Evolutionary conservation across 106 monocot genomes (phyloP), one percentile per base, ranked within the genome.

Genomic region (Apostasia shenzhenica): DNA sequence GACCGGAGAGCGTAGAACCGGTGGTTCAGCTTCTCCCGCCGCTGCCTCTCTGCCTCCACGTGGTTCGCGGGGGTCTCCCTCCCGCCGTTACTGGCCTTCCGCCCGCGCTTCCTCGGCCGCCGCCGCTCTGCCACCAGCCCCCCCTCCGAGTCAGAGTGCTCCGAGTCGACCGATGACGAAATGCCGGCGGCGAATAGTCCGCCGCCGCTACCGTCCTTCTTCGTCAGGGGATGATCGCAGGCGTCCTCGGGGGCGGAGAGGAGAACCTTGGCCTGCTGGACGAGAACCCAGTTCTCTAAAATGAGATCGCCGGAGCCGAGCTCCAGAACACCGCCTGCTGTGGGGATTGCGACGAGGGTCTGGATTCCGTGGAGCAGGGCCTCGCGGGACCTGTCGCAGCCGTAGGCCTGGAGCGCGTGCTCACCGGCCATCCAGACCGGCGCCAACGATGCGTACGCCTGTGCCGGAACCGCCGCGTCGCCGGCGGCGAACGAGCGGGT

Each of bases 21-120:
- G 71, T 81, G 85, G 81, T 93, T 93, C 14, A 93, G 78, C 77
- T 86, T 93, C 70, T 93, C 88, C 57, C 85, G 41, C 13, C 92
- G 71, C 67, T 86, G 92, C 74, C 88, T 45, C 78, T 93, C 92
- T 11, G 92, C 92, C 66, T 92, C 88, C 43, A 88, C 85, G 78
- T 85, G 92, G 74, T 81, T 83, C 55, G 75, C 71, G 11, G 79
- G 78, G 0, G 76, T 61, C 39, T 85, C 83, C 62, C 87, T 70
- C 45, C 87, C 78, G 1, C 81, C 43, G 66, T 70, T 73, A 48
- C 70, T 77, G 8, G 66, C 44, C 55, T 56, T 9, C 11, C 57
- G 41, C 26, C 26, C 26, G 26, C 26, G 26, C 26, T 26, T 26
- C 26, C 26, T 26, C 26, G 26, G 26, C 14, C 12, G 65, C n/a